Conservation (phyloP, 495 filamentous ascomycete genomes). For the Platismatia glauca region DNA sequence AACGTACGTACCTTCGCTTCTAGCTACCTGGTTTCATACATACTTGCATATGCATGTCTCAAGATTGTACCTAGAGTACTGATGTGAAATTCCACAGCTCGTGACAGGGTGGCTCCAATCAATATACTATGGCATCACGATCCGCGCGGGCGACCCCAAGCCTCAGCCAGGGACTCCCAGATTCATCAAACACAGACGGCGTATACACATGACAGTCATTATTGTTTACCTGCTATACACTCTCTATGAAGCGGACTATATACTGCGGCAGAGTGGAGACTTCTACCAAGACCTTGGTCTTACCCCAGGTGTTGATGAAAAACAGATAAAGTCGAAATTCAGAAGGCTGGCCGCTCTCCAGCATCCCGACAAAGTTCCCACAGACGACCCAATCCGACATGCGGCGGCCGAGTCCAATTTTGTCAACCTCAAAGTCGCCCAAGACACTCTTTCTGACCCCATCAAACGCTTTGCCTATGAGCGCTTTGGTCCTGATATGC, state of each 20-base stretch:
- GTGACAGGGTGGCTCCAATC: conserved; percentile 69
- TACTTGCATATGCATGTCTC: background rate
- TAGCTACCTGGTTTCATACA: background rate
- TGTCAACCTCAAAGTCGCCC: conserved; percentile 69
- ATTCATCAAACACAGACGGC: conserved; percentile 61
- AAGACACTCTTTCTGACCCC: conserved; percentile 74
- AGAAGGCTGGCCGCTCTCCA: conserved; percentile 71
- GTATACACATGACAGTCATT: conserved; percentile 76
- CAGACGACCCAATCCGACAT: conserved; percentile 27
- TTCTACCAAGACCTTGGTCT: conserved; percentile 65
- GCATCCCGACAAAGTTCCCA: conserved; percentile 77
- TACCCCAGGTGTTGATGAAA: conserved; percentile 57
- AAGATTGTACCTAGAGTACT: background rate
- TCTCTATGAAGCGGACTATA: conserved; percentile 84
- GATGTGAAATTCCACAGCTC: conserved; percentile 40
- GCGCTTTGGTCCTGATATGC: conserved; percentile 72
- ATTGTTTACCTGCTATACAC: conserved; percentile 81
- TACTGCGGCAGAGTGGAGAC: conserved; percentile 57
- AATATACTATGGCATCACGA: conserved; percentile 79
- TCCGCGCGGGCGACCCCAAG: conserved; percentile 80
- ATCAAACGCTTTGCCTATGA: conserved; percentile 86
- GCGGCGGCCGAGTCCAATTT: conserved; percentile 53
- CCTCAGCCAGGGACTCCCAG: conserved; percentile 64
- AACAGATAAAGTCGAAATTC: conserved; percentile 71
- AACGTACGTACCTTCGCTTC: conserved; percentile 28